Evolutionary conservation across 371 early-diverging fungal genomes (phyloP), one percentile per base, ranked within the genome.

Genomic region (Mortierella sp.): DNA sequence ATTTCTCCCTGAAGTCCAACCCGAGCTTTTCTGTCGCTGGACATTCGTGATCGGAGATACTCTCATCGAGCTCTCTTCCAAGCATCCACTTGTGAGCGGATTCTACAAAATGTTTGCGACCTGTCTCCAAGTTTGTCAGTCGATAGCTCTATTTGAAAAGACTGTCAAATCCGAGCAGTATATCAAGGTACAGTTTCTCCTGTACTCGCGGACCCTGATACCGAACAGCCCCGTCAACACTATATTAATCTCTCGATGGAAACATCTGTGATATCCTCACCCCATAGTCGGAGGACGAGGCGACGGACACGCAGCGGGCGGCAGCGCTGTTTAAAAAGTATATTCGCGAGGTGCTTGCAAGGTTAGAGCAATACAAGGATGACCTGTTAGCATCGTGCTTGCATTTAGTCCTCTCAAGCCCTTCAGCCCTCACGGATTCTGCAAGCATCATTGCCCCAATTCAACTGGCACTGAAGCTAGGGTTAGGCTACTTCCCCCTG

Each of bases 341-440:
- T 51, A 52, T 92, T 27, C 70, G 78, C 19, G 87, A 90, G 48
- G 87, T 91, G 23, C 81, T 86, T 55, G 82, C 88, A 26, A 79
- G 87, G 21, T 79, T 90, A 48, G 83, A 87, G 24, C 88, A 87
- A 60, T 93, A 86, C 79, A 92, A 92, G 65, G 93, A 93, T 50
- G 94, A 94, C 34, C 79, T 94, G 12, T 75, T 92, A 15, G 89
- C 86, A 0, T 83, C 91, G 0, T 91, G 92, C 56, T 71, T 94
- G 34, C 80, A 83, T 23, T 61, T 92, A 11, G 80, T 93, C 2
- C 84, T 94, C 2, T 79, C 87, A 0, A 81, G 81, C 34, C 93
- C 93, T 0, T 31, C 78, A 2, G 87, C 87, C 3, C 85, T 94
- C 32, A 80, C 89, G 39, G 78, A 82, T 42, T 57, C 89, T 0